These are phyloP conservation scores for Chenopodium quinoa DNA, from an alignment of 148 eudicot species.

Conservation along the genomic window DNA sequence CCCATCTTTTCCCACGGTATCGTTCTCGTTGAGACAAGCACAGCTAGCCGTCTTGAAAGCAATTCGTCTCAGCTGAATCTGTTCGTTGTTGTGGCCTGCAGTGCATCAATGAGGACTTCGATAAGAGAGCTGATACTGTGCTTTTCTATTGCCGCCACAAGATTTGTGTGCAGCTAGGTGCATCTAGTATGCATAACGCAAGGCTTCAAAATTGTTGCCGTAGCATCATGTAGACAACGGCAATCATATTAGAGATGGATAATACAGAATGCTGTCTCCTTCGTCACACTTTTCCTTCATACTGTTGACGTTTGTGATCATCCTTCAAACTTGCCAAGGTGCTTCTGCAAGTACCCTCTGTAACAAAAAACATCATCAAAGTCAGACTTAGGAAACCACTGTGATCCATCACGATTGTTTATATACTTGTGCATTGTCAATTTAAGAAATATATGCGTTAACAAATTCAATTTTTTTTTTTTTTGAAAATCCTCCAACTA, in stretches of 20 bases:
- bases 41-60: neutral
- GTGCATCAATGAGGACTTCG: neutral
- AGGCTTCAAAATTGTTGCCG: neutral
- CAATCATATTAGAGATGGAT: neutral
- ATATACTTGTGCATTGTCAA: neutral
- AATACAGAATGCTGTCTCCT: neutral
- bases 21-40: neutral
- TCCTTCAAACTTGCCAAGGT: conserved; percentile 70
- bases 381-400: neutral
- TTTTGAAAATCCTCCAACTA: neutral
- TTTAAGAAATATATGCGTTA: neutral
- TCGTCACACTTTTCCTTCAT: conserved; percentile 81
- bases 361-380: conserved; percentile 23
- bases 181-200: neutral
- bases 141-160: neutral
- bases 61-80: neutral
- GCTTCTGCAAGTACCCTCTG: conserved; percentile 98
- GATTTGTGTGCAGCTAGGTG: neutral
- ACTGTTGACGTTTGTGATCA: conserved; percentile 74
- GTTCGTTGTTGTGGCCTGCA: neutral
- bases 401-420: neutral
- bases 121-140: neutral
- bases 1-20: neutral
- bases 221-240: neutral
- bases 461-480: neutral